phyloP scores from a whole-genome alignment of 495 filamentous ascomycete genomes.

The Aspergillus mulundensis region DNA sequence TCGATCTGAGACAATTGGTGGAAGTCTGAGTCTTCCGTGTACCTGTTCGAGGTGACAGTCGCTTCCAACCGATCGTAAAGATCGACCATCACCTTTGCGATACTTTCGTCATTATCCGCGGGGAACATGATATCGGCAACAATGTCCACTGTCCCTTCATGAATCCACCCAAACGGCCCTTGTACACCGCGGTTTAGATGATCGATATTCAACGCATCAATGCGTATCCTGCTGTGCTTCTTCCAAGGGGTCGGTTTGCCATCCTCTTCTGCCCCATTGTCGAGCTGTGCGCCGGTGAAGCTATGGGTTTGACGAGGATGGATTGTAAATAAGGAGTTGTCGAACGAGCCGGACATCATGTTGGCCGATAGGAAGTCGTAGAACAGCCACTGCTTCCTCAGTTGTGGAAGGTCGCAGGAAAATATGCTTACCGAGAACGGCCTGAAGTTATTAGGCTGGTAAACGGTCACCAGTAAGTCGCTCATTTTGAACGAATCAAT shows the following conservation, averaged over 20 bases:
- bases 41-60: slow-evolving; percentile 73
- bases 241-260: slow-evolving; percentile 67
- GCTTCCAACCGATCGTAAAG: slow-evolving; percentile 94
- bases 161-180: slow-evolving; percentile 96
- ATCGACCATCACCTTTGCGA: slow-evolving; percentile 87
- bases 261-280: slow-evolving; percentile 47
- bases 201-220: slow-evolving; percentile 91
- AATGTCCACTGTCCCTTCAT: slow-evolving; percentile 93
- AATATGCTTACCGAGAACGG: slow-evolving; percentile 94
- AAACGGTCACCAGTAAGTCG: slow-evolving; percentile 85
- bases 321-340: slow-evolving; percentile 94
- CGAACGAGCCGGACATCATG: slow-evolving; percentile 92
- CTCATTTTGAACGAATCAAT: slow-evolving; percentile 94
- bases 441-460: slow-evolving; percentile 85
- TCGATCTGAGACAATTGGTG: slow-evolving; percentile 7
- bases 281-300: slow-evolving; percentile 54
- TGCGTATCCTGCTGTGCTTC: slow-evolving; percentile 84
- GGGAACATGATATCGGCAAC: slow-evolving; percentile 94
- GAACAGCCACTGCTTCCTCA: slow-evolving; percentile 94
- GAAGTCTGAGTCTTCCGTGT: slow-evolving; percentile 20
- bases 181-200: slow-evolving; percentile 92
- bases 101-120: slow-evolving; percentile 74
- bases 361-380: slow-evolving; percentile 96
- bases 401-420: slow-evolving; percentile 86
- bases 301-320: slow-evolving; percentile 87